Percentiles rank a stretch among this genome's conserved stretches.
Conservation (phyloP, 176 grass and related monocot genomes). For the Bolboschoenus planiculmis region DNA sequence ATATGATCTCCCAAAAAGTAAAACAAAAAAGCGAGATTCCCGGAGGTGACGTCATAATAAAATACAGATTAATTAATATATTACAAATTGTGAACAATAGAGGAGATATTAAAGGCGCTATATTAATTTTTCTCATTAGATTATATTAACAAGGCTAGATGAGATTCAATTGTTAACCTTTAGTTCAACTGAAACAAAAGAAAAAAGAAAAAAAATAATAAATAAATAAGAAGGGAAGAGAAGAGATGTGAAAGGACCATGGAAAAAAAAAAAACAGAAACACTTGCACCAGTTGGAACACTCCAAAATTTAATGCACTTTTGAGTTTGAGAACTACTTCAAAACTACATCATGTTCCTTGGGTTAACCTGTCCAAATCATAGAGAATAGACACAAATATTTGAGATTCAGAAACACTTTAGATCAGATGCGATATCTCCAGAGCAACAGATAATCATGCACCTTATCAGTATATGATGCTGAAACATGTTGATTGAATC, state of each 20-base stretch:
- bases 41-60: background rate
- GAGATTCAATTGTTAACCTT: conserved; percentile 8
- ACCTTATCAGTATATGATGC: conserved; percentile 16
- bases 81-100: background rate
- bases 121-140: background rate
- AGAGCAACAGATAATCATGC: background rate
- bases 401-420: background rate
- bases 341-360: background rate
- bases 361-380: conserved; percentile 33
- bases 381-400: background rate
- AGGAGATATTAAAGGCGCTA: background rate
- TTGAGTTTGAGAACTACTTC: background rate
- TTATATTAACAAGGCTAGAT: conserved; percentile 11
- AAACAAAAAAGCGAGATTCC: background rate
- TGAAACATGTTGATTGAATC: background rate
- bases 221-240: background rate
- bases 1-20: background rate
- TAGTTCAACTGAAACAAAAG: background rate
- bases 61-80: conserved; percentile 6
- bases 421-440: conserved; percentile 14
- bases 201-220: background rate
- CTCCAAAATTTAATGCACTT: background rate
- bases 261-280: background rate
- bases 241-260: background rate
- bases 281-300: background rate